Evolutionary conservation across 352 stramenopile genomes (phyloP).

Genomic region (Labyrinthula sp.): DNA sequence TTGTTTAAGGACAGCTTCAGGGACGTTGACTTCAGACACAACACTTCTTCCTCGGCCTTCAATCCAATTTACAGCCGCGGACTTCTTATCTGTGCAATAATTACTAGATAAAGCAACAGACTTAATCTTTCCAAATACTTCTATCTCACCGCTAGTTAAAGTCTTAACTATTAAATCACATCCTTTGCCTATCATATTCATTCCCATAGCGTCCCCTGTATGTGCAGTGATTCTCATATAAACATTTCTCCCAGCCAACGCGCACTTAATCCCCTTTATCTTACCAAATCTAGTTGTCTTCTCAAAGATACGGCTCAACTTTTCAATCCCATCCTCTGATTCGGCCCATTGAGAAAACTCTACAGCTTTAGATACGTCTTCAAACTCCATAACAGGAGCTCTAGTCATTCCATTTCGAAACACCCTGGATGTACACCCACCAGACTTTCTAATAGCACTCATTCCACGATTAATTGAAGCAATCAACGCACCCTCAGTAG

Average conservation of each 20-base stretch:
- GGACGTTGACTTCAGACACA: conserved; percentile 55
- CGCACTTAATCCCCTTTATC: conserved; percentile 43
- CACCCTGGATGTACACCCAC: conserved; percentile 44
- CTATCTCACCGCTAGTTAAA: conserved; percentile 33
- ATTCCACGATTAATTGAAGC: conserved; percentile 59
- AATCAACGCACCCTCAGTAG: conserved; percentile 63
- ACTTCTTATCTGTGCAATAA: conserved; percentile 77
- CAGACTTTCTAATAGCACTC: conserved; percentile 49
- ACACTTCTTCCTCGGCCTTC: conserved; percentile 63
- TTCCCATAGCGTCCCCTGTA: conserved; percentile 70
- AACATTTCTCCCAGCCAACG: conserved; percentile 55
- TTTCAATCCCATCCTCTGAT: conserved; percentile 42
- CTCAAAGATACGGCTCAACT: conserved; percentile 53
- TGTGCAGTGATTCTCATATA: conserved; percentile 62
- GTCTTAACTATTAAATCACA: conserved; percentile 49
- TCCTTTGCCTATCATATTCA: conserved; percentile 79
- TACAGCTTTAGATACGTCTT: conserved; percentile 35
- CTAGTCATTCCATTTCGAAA: conserved; percentile 63
- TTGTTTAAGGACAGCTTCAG: conserved; percentile 44
- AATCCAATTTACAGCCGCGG: conserved; percentile 69
- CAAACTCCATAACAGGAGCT: conserved; percentile 53
- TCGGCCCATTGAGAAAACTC: conserved; percentile 40
- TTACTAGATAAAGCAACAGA: conserved; percentile 61
- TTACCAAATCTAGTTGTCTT: conserved; percentile 62
- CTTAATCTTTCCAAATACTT: conserved; percentile 44